These are phyloP conservation scores for Yamadazyma aaseri DNA, from an alignment of 1,139 yeast genomes.

Conservation along the genomic window DNA sequence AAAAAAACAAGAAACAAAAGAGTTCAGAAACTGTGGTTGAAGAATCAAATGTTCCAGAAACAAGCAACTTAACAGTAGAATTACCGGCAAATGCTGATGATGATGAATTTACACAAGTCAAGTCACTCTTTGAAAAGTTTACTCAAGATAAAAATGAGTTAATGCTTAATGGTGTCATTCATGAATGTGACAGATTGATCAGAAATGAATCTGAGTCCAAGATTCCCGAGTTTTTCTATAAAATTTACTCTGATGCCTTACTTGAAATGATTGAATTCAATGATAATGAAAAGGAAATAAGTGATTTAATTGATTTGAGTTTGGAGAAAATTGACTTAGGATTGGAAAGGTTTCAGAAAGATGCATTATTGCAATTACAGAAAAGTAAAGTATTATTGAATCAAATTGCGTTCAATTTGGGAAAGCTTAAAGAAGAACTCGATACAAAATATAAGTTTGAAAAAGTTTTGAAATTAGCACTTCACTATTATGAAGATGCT, in stretches of 20 bases:
- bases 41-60: conserved; percentile 15
- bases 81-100: conserved; percentile 67
- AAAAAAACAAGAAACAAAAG: conserved; percentile 52
- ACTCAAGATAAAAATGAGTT: conserved; percentile 53
- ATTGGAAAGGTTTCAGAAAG: conserved; percentile 44
- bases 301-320: conserved; percentile 53
- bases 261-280: conserved; percentile 64
- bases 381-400: conserved; percentile 55
- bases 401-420: conserved; percentile 55
- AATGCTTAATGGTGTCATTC: conserved; percentile 80
- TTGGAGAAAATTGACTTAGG: conserved; percentile 70
- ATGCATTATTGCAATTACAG: conserved; percentile 49
- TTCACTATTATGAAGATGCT: conserved; percentile 45
- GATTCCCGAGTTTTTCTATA: conserved; percentile 63
- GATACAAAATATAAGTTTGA: background rate
- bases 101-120: conserved; percentile 73
- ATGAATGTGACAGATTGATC: conserved; percentile 83
- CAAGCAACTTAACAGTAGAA: conserved; percentile 59
- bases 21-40: conserved; percentile 16
- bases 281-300: conserved; percentile 27
- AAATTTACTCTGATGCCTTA: conserved; percentile 71
- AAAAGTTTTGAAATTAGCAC: conserved; percentile 23
- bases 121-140: conserved; percentile 68
- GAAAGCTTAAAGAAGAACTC: conserved; percentile 7
- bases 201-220: conserved; percentile 37